phyloP scores from a whole-genome alignment of 768 basidiomycete genomes.

The Amanita inopinata region DNA sequence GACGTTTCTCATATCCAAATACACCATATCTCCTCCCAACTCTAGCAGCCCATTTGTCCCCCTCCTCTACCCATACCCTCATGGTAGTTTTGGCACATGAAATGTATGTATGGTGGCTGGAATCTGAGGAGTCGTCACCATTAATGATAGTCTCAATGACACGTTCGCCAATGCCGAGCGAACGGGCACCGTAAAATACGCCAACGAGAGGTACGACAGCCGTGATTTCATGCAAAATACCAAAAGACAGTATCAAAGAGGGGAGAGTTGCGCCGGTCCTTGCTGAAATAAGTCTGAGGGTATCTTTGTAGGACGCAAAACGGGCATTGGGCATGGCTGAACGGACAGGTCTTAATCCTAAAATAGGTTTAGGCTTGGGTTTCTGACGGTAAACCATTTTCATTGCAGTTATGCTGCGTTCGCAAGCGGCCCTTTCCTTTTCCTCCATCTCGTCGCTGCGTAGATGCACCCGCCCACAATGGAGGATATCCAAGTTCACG shows the following conservation, averaged over 20 bases:
- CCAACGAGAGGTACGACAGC: slow-evolving; percentile 69
- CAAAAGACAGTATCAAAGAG: slow-evolving; percentile 71
- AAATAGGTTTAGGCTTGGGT: background rate
- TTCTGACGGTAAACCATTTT: background rate
- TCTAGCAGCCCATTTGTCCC: slow-evolving; percentile 57
- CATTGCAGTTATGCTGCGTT: slow-evolving; percentile 9
- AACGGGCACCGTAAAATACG: slow-evolving; percentile 60
- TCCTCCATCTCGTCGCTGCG: background rate
- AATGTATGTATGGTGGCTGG: slow-evolving; percentile 11
- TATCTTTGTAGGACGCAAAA: slow-evolving; percentile 40
- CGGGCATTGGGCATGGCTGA: slow-evolving; percentile 17
- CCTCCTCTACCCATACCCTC: slow-evolving; percentile 65
- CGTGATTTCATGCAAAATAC: slow-evolving; percentile 77
- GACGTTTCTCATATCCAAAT: slow-evolving; percentile 63
- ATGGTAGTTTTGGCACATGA: slow-evolving; percentile 35
- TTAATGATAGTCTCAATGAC: slow-evolving; percentile 36
- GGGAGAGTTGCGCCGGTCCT: slow-evolving; percentile 70
- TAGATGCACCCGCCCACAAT: slow-evolving; percentile 2
- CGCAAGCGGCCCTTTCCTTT: slow-evolving; percentile 1
- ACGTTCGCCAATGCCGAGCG: slow-evolving; percentile 59
- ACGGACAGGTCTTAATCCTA: slow-evolving; percentile 13
- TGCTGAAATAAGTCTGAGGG: slow-evolving; percentile 49
- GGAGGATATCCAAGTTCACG: background rate
- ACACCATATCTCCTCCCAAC: slow-evolving; percentile 73
- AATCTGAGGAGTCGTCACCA: slow-evolving; percentile 11